Conservation (phyloP, 2,329 filamentous ascomycete genomes). For the Beauveria asiatica region DNA sequence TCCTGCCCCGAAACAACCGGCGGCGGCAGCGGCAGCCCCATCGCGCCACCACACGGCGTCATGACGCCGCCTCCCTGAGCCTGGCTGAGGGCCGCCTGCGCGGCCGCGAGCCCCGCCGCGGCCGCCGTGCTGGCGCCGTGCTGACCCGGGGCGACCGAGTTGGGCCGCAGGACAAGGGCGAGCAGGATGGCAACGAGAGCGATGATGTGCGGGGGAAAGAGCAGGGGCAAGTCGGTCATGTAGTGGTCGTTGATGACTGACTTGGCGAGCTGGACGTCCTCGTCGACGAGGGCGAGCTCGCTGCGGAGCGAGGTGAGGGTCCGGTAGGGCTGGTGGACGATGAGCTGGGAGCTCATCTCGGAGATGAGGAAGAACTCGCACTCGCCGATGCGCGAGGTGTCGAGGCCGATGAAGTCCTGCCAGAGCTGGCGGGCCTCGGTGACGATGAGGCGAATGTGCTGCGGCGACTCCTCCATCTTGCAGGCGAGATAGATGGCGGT, state of each 20-base stretch:
- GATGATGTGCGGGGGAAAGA: slow-evolving; percentile 78
- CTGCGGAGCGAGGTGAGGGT: slow-evolving; percentile 63
- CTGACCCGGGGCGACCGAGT: slow-evolving; percentile 22
- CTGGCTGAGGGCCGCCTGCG: slow-evolving; percentile 40
- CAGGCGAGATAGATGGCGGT: slow-evolving; percentile 91
- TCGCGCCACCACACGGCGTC: not conserved
- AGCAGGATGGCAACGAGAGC: slow-evolving; percentile 82
- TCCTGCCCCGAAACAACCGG: slow-evolving; percentile 18
- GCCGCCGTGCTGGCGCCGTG: slow-evolving; percentile 22
- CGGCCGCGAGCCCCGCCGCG: slow-evolving; percentile 39
- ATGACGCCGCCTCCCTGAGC: slow-evolving; percentile 26
- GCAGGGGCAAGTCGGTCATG: slow-evolving; percentile 80
- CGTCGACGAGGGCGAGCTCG: slow-evolving; percentile 62
- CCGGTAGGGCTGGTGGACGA: slow-evolving; percentile 85
- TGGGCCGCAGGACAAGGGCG: slow-evolving; percentile 70
- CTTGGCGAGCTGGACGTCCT: slow-evolving; percentile 71
- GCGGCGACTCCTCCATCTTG: slow-evolving; percentile 96
- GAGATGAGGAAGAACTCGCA: slow-evolving; percentile 91
- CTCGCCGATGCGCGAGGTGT: slow-evolving; percentile 80
- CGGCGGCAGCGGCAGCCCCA: not conserved
- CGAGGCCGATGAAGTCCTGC: slow-evolving; percentile 68
- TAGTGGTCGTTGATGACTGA: slow-evolving; percentile 87
- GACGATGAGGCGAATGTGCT: slow-evolving; percentile 87
- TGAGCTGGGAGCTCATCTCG: slow-evolving; percentile 82
- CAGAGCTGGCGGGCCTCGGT: slow-evolving; percentile 79